Percentiles rank a stretch among this genome's conserved stretches.
Evolutionary conservation across 2,329 filamentous ascomycete genomes (phyloP).

Genomic region (Trichoderma atrobrunneum): DNA sequence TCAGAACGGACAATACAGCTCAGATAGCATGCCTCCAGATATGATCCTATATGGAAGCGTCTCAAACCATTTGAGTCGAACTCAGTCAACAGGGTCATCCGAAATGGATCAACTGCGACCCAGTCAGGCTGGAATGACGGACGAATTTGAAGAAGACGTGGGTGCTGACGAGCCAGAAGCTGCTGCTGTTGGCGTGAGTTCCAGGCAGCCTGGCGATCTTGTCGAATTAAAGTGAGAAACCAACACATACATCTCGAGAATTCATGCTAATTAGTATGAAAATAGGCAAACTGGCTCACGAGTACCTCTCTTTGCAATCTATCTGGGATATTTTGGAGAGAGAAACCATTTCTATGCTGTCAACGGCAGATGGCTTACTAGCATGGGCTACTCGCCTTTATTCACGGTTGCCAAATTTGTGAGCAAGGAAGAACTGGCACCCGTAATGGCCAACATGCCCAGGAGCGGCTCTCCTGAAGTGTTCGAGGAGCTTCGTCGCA

Average conservation of each 20-base stretch:
- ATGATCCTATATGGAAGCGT: constrained; percentile 28
- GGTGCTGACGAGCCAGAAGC: constrained; percentile 28
- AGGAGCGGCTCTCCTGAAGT: constrained; percentile 28
- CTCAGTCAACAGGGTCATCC: constrained; percentile 35
- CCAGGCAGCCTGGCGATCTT: constrained; percentile 46
- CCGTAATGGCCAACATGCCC: constrained; percentile 35
- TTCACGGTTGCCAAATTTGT: constrained; percentile 52
- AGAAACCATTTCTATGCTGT: constrained; percentile 54
- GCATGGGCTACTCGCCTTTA: constrained; percentile 41
- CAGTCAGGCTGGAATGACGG: constrained; percentile 25
- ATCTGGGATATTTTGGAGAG: constrained; percentile 50
- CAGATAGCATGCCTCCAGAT: constrained; percentile 27
- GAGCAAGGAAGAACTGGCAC: constrained; percentile 39
- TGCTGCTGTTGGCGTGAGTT: constrained; percentile 27
- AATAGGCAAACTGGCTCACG: constrained; percentile 37
- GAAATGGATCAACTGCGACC: constrained; percentile 32
- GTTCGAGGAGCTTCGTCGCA: constrained; percentile 32
- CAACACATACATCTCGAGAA: background rate
- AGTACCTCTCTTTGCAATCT: constrained; percentile 50
- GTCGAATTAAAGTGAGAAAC: constrained; percentile 45
- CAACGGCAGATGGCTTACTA: constrained; percentile 49
- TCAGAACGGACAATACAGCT: constrained; percentile 32
- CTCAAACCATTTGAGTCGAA: constrained; percentile 33
- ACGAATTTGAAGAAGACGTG: constrained; percentile 29
- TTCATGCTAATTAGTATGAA: constrained; percentile 16